These are phyloP conservation scores for Phytophthora sp. DNA, from an alignment of 352 stramenopile species.

Conservation along the genomic window DNA sequence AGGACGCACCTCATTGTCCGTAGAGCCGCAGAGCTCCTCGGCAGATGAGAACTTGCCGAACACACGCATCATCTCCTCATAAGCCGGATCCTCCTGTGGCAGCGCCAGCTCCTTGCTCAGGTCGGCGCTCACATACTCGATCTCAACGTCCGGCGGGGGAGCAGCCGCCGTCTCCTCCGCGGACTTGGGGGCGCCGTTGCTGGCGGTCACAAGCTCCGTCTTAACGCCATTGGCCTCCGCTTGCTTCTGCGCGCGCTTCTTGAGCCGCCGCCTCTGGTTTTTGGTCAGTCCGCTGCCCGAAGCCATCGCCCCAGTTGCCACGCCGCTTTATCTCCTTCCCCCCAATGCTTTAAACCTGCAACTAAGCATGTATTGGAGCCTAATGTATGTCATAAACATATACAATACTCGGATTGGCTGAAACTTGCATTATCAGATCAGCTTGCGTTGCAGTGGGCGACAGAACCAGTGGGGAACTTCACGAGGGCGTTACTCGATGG, in stretches of 20 bases:
- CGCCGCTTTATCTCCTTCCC: conserved; percentile 28
- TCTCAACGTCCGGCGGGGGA: conserved; percentile 52
- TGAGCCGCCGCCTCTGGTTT: conserved; percentile 80
- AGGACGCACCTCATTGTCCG: conserved; percentile 49
- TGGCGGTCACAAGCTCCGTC: neutral
- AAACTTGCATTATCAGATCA: neutral
- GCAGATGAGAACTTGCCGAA: conserved; percentile 86
- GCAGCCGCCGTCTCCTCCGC: conserved; percentile 1
- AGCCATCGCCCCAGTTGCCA: conserved; percentile 23
- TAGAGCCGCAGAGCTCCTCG: conserved; percentile 78
- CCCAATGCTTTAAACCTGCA: conserved; percentile 1
- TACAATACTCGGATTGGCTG: neutral
- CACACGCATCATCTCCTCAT: conserved; percentile 89
- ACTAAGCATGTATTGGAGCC: conserved; percentile 4
- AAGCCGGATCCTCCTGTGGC: conserved; percentile 64
- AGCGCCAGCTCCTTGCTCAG: conserved; percentile 69
- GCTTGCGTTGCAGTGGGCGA: too few species aligned
- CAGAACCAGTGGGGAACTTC: too few species aligned
- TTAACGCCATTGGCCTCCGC: conserved; percentile 40
- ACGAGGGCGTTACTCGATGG: conserved; percentile 20
- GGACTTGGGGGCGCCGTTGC: neutral
- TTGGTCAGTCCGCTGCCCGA: conserved; percentile 63
- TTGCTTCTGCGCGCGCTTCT: conserved; percentile 86
- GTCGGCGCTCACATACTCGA: conserved; percentile 88
- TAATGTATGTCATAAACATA: neutral